Conservation (phyloP, 768 basidiomycete genomes). For the Rhodotorula graminis region DNA sequence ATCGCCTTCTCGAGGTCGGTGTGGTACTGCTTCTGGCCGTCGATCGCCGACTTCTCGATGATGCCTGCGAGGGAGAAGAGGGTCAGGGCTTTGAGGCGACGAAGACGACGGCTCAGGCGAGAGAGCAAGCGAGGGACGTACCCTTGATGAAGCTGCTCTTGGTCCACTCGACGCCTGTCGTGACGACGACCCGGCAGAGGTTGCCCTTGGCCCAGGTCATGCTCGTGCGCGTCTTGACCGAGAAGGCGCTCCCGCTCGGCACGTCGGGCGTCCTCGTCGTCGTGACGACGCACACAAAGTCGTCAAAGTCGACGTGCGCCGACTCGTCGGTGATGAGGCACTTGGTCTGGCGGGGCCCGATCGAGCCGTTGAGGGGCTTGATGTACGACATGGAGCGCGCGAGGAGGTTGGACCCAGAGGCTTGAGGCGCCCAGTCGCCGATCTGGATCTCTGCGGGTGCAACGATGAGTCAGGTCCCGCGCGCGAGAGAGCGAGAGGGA, state of each 20-base stretch:
- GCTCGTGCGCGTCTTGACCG: constrained; percentile 90
- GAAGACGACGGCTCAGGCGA: too few species aligned
- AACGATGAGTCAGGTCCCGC: background rate
- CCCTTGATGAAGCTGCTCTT: constrained; percentile 95
- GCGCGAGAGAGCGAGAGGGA: background rate
- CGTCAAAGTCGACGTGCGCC: constrained; percentile 71
- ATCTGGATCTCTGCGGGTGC: constrained; percentile 74
- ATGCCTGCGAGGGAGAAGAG: constrained; percentile 59
- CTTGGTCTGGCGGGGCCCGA: constrained; percentile 92
- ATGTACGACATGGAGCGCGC: constrained; percentile 92
- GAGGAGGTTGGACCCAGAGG: constrained; percentile 62
- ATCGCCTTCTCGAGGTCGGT: constrained; percentile 75
- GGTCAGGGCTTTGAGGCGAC: background rate
- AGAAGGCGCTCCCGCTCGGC: constrained; percentile 85
- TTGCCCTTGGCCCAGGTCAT: constrained; percentile 85
- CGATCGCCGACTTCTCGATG: constrained; percentile 83
- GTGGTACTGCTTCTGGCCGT: constrained; percentile 86
- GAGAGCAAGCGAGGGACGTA: constrained; percentile 45
- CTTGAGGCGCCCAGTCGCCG: constrained; percentile 80
- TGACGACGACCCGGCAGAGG: constrained; percentile 73
- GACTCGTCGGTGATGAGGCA: constrained; percentile 90
- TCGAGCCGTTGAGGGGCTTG: constrained; percentile 77
- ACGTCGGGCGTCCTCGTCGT: constrained; percentile 92
- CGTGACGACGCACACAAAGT: constrained; percentile 74
- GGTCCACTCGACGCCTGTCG: constrained; percentile 90